Percentiles rank a stretch among this genome's conserved stretches.
phyloP scores from a whole-genome alignment of 495 filamentous ascomycete genomes.

The Clavariopsis aquatica region DNA sequence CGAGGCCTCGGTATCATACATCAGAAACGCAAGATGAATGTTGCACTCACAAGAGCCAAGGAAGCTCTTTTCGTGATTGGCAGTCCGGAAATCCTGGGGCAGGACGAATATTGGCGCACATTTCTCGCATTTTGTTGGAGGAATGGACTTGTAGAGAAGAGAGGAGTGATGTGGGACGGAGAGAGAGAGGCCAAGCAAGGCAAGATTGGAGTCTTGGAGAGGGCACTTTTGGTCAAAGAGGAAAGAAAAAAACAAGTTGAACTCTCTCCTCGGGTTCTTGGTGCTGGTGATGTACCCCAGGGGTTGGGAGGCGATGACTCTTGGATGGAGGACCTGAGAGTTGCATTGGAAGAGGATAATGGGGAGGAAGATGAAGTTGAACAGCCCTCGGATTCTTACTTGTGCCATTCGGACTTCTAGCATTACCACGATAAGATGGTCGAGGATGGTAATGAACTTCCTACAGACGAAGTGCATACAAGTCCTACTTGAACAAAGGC shows the following conservation, averaged over 20 bases:
- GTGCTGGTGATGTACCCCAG: neutral
- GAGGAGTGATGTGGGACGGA: neutral
- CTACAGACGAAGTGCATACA: too few relatives aligned
- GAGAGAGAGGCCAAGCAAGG: neutral
- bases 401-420: too few relatives aligned
- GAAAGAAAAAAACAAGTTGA: neutral
- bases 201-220: constrained; percentile 19
- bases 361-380: constrained; percentile 4
- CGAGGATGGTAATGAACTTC: neutral
- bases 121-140: constrained; percentile 53
- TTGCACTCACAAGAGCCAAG: constrained; percentile 59
- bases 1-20: constrained; percentile 54
- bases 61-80: constrained; percentile 57
- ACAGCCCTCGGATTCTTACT: too few relatives aligned
- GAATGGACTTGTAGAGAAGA: constrained; percentile 42
- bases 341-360: neutral
- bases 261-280: neutral
- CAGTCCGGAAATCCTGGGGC: constrained; percentile 49
- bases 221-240: constrained; percentile 14
- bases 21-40: constrained; percentile 54
- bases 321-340: constrained; percentile 9
- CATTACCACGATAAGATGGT: constrained; percentile 2
- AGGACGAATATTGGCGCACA: constrained; percentile 49
- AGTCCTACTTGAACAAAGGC: too few relatives aligned
- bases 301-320: constrained; percentile 12